These are phyloP conservation scores for Oryza nivara DNA, from an alignment of 176 grass and related monocot species.

Conservation along the genomic window DNA sequence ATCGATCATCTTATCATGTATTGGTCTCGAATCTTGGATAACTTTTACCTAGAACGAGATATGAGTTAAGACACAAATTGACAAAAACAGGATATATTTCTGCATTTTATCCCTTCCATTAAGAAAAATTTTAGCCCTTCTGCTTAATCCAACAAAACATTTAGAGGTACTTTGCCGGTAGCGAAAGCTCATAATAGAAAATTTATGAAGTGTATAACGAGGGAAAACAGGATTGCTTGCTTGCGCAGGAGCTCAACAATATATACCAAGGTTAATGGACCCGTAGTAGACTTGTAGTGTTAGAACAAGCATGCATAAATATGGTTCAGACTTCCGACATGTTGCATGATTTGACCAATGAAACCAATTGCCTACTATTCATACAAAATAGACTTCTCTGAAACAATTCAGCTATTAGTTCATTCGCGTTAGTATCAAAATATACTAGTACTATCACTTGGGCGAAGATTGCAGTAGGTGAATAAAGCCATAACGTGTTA, in stretches of 20 bases:
- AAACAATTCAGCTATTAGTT: not conserved
- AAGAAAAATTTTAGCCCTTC: not conserved
- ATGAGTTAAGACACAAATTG: not conserved
- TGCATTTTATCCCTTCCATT: not conserved
- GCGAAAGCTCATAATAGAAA: not conserved
- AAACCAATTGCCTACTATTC: not conserved
- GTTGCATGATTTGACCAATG: not conserved
- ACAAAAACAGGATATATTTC: not conserved
- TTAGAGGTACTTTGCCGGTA: not conserved
- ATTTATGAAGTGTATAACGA: not conserved
- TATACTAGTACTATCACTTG: not conserved
- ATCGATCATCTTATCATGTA: constrained; percentile 76
- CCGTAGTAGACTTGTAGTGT: not conserved
- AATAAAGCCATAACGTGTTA: not conserved
- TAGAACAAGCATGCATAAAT: not conserved
- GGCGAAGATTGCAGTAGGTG: not conserved
- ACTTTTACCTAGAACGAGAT: constrained; percentile 68
- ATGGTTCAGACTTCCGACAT: not conserved
- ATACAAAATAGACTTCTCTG: not conserved
- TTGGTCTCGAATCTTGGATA: constrained; percentile 70
- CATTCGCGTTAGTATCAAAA: not conserved
- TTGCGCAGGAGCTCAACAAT: not conserved
- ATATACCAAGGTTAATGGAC: not conserved
- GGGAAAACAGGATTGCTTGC: not conserved
- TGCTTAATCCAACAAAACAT: constrained; percentile 19